These are phyloP conservation scores for Hibiscus trionum DNA, from an alignment of 345 rosid species.

Conservation along the genomic window DNA sequence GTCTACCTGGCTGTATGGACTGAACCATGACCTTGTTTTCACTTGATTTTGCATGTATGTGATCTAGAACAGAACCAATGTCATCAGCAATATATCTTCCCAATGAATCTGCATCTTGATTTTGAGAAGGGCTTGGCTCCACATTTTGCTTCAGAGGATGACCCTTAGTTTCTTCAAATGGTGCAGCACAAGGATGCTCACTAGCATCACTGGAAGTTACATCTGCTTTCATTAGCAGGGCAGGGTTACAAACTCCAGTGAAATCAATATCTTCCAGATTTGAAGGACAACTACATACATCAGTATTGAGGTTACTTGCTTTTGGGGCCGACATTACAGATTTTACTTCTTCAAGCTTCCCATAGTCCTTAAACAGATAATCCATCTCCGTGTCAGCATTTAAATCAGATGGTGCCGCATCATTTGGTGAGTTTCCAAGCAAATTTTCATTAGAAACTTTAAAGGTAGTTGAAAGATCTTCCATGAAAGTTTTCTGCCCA, in stretches of 20 bases:
- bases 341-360: conserved; percentile 15
- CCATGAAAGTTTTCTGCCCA: background rate
- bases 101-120: conserved; percentile 9
- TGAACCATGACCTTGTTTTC: conserved; percentile 19
- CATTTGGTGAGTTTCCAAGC: background rate
- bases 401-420: conserved; percentile 7
- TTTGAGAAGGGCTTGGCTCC: background rate
- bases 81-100: conserved; percentile 12
- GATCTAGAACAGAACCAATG: conserved; percentile 19
- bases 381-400: conserved; percentile 2
- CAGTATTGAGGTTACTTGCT: background rate
- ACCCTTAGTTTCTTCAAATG: conserved; percentile 7
- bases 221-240: background rate
- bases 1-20: conserved; percentile 14
- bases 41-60: conserved; percentile 15
- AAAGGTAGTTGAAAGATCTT: conserved; percentile 5
- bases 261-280: background rate
- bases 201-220: background rate
- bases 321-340: background rate
- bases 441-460: conserved; percentile 6
- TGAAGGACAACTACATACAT: conserved; percentile 7
- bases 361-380: background rate
- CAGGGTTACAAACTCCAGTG: conserved; percentile 1
- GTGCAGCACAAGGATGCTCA: conserved; percentile 1
- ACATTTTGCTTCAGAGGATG: conserved; percentile 17